Percentiles rank a stretch among this genome's conserved stretches.
phyloP scores from a whole-genome alignment of 805 yeast species.

The Candida ponderosae region DNA sequence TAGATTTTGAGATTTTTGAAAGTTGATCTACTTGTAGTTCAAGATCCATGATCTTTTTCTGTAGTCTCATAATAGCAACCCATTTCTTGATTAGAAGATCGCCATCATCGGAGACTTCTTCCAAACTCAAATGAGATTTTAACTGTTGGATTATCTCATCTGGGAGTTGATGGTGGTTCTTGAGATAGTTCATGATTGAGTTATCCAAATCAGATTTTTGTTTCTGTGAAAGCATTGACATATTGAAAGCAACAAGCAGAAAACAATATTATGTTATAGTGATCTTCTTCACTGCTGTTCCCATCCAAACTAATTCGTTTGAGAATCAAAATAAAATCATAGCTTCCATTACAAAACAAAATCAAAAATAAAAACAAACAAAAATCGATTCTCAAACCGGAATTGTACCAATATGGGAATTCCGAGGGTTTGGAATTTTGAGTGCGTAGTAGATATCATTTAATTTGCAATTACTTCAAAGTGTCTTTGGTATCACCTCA shows the following conservation, averaged over 20 bases:
- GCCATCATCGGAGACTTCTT: slow-evolving; percentile 17
- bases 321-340: no score
- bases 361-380: no score
- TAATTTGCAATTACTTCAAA: no score
- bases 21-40: slow-evolving; percentile 50
- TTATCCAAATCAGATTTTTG: slow-evolving; percentile 40
- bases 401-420: no score
- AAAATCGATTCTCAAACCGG: no score
- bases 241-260: background rate
- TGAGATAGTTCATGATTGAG: slow-evolving; percentile 41
- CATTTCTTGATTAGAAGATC: slow-evolving; percentile 67
- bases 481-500: no score
- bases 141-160: slow-evolving; percentile 7
- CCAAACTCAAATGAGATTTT: slow-evolving; percentile 15
- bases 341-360: no score
- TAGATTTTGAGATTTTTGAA: slow-evolving; percentile 34
- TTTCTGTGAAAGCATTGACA: slow-evolving; percentile 29
- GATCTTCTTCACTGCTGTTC: no score
- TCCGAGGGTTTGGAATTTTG: no score
- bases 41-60: slow-evolving; percentile 61
- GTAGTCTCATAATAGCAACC: slow-evolving; percentile 78
- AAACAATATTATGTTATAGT: background rate
- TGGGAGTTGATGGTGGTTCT: slow-evolving; percentile 16
- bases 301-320: no score
- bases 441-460: no score